These are phyloP conservation scores for Nicotiana tabacum DNA, from an alignment of 257 asterid genomes.

Conservation along the genomic window DNA sequence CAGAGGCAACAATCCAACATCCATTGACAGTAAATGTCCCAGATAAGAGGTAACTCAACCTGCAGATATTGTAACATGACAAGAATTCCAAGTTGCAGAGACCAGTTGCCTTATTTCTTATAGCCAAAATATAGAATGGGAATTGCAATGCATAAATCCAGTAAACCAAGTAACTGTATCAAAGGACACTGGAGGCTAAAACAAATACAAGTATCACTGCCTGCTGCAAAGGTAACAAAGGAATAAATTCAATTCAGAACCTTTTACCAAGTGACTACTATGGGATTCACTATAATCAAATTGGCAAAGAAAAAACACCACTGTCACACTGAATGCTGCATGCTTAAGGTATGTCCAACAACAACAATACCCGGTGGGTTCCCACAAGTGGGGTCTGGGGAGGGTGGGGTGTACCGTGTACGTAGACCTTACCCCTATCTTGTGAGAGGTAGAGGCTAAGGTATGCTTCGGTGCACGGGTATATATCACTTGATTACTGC, in stretches of 20 bases:
- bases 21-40: neutral
- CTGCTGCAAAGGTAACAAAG: neutral
- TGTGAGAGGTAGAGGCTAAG: neutral
- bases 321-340: neutral
- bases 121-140: neutral
- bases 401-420: too few relatives aligned
- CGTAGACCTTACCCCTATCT: too few relatives aligned
- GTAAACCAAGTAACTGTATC: neutral
- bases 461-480: neutral
- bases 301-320: neutral
- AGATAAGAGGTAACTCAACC: neutral
- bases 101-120: neutral
- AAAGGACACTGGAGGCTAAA: neutral
- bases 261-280: neutral
- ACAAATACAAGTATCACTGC: neutral
- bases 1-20: constrained; percentile 1
- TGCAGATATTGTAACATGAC: neutral
- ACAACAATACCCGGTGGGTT: too few relatives aligned
- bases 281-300: neutral
- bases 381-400: too few relatives aligned
- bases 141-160: neutral
- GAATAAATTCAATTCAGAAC: neutral
- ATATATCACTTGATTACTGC: neutral
- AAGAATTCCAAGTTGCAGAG: constrained; percentile 4
- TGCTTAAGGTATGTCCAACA: neutral